phyloP scores from a whole-genome alignment of 2,329 filamentous ascomycete species.

The Trichoderma polysporum region DNA sequence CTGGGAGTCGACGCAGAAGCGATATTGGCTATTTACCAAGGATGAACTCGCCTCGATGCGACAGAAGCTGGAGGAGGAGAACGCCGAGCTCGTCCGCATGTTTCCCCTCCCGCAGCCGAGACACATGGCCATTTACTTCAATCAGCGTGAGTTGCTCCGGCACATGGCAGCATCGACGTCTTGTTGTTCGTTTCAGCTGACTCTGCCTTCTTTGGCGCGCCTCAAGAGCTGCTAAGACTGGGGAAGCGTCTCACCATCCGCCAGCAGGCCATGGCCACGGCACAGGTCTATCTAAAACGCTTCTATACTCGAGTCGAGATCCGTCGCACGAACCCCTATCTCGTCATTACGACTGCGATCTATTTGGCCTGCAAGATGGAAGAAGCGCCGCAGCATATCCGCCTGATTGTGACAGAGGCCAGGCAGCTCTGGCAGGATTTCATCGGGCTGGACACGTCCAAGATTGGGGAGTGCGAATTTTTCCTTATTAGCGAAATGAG shows the following conservation, averaged over 20 bases:
- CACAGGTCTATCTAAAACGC: conserved; percentile 89
- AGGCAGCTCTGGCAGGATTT: conserved; percentile 81
- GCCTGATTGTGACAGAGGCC: conserved; percentile 83
- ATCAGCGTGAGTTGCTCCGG: conserved; percentile 66
- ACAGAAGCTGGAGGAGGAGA: conserved; percentile 72
- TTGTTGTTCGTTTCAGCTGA: neutral
- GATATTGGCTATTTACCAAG: conserved; percentile 86
- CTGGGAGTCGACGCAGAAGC: conserved; percentile 91
- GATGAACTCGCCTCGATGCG: conserved; percentile 75
- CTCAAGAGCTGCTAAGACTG: conserved; percentile 72
- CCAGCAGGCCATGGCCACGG: conserved; percentile 91
- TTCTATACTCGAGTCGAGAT: conserved; percentile 93
- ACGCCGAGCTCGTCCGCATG: conserved; percentile 70
- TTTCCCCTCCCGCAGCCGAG: conserved; percentile 80
- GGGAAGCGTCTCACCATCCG: conserved; percentile 80
- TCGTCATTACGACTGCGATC: conserved; percentile 87
- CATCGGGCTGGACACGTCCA: conserved; percentile 72
- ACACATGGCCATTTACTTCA: conserved; percentile 87
- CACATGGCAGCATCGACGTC: neutral
- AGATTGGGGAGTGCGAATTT: conserved; percentile 92
- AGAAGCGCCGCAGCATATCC: conserved; percentile 93
- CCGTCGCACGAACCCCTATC: conserved; percentile 86
- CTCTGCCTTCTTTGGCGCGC: neutral
- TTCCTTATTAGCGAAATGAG: conserved; percentile 87
- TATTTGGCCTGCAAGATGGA: conserved; percentile 99